Conservation (phyloP, 192 early-diverging fungal species). For the Borealophlyctis nickersoniae region DNA sequence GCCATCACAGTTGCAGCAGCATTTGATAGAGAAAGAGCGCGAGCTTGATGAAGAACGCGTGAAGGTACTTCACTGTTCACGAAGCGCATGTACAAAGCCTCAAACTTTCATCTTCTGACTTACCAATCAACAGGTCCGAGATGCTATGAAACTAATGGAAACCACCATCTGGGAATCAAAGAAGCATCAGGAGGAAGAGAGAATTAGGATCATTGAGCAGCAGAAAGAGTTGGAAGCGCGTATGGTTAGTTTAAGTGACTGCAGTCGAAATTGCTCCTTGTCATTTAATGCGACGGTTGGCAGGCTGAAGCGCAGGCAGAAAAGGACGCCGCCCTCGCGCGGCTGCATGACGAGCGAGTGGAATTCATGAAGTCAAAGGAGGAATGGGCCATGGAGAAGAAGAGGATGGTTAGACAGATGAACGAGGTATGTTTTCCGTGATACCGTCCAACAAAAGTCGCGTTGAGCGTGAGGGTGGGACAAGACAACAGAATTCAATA, state of each 20-base stretch:
- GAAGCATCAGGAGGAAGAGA: not conserved
- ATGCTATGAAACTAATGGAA: not conserved
- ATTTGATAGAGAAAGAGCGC: not conserved
- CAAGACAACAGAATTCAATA: not conserved
- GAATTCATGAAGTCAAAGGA: not conserved
- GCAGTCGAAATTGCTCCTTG: not conserved
- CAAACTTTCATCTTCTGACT: not conserved
- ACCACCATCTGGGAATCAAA: not conserved
- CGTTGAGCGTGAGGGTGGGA: not conserved
- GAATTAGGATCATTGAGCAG: not conserved
- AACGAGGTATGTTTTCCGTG: not conserved
- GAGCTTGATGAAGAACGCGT: not conserved
- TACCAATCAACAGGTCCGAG: not conserved
- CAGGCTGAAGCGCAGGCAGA: not conserved
- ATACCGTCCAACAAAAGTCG: not conserved
- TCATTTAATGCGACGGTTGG: not conserved
- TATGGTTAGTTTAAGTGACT: not conserved
- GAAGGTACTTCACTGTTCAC: not conserved
- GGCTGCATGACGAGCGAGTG: not conserved
- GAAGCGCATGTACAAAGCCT: not conserved
- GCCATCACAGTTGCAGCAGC: not conserved
- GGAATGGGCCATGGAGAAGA: not conserved
- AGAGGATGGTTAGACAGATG: not conserved
- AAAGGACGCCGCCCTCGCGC: not conserved
- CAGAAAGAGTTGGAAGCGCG: not conserved